These are phyloP conservation scores for Nakazawaea ishiwadae DNA, from an alignment of 805 yeast genomes.

Conservation along the genomic window DNA sequence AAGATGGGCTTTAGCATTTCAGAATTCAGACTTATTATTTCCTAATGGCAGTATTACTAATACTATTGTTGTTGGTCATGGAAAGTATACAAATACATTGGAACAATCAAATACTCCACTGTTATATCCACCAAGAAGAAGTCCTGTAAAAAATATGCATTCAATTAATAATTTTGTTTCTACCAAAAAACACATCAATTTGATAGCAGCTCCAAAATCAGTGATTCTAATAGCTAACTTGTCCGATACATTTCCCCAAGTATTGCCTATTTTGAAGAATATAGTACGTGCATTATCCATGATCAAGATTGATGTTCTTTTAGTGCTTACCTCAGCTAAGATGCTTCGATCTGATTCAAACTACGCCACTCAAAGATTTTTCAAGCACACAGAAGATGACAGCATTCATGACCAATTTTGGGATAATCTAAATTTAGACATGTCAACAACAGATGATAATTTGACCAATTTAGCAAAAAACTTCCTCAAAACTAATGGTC, in stretches of 20 bases:
- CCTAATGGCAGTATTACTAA: slow-evolving; percentile 22
- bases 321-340: slow-evolving; percentile 6
- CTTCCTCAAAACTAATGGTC: neutral
- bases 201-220: slow-evolving; percentile 17
- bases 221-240: slow-evolving; percentile 26
- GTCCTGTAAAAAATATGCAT: too few relatives aligned
- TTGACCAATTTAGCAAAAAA: too few relatives aligned
- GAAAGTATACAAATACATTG: too few relatives aligned
- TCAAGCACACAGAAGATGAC: neutral
- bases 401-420: neutral
- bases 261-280: slow-evolving; percentile 23
- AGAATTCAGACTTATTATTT: slow-evolving; percentile 19
- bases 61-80: slow-evolving; percentile 16
- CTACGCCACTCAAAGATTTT: neutral
- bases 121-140: too few relatives aligned
- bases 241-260: slow-evolving; percentile 16
- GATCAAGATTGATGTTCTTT: slow-evolving; percentile 23
- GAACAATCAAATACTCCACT: too few relatives aligned
- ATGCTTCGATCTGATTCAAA: neutral
- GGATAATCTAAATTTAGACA: neutral
- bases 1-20: slow-evolving; percentile 28
- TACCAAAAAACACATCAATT: too few relatives aligned
- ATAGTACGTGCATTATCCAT: slow-evolving; percentile 23
- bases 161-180: too few relatives aligned
- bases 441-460: too few relatives aligned